These are phyloP conservation scores for Beauveria caledonica DNA, from an alignment of 2,329 filamentous ascomycete genomes.

Conservation along the genomic window DNA sequence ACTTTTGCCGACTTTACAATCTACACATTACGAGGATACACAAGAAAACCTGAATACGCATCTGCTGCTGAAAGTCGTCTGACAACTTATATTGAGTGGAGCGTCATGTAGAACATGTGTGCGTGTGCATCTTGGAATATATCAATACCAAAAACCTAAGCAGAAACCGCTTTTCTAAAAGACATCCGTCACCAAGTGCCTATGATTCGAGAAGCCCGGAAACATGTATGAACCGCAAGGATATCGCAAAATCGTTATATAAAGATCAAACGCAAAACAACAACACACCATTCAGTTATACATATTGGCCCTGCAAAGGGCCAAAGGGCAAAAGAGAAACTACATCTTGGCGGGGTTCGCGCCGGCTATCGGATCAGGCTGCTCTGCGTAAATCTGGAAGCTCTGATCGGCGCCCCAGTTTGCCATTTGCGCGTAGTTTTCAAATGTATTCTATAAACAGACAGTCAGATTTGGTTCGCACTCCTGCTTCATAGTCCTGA, in stretches of 20 bases:
- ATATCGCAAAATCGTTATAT: not conserved
- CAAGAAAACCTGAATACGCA: not conserved
- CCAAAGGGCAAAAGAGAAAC: not conserved
- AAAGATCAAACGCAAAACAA: not conserved
- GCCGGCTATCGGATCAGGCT: not conserved
- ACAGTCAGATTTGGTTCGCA: constrained; percentile 17
- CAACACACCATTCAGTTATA: not conserved
- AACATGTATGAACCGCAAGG: not conserved
- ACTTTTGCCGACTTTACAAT: not conserved
- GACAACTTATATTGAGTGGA: constrained; percentile 1
- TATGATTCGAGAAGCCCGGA: not conserved
- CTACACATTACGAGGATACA: too few relatives aligned
- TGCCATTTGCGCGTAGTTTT: constrained; percentile 47
- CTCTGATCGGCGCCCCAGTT: constrained; percentile 44
- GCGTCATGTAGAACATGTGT: not conserved
- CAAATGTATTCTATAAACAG: constrained; percentile 40
- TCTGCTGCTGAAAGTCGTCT: not conserved
- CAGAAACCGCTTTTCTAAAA: not conserved
- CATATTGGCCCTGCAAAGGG: not conserved
- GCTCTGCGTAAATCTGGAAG: constrained; percentile 41
- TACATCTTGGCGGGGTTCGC: constrained; percentile 6
- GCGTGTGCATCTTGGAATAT: not conserved
- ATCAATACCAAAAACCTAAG: not conserved
- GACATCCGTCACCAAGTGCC: not conserved
- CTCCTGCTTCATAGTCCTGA: not conserved